A percentile compares a stretch with the other conserved stretches of the same genome.
Conservation (phyloP, 2,329 filamentous ascomycete species). For the Botrytis tulipae region DNA sequence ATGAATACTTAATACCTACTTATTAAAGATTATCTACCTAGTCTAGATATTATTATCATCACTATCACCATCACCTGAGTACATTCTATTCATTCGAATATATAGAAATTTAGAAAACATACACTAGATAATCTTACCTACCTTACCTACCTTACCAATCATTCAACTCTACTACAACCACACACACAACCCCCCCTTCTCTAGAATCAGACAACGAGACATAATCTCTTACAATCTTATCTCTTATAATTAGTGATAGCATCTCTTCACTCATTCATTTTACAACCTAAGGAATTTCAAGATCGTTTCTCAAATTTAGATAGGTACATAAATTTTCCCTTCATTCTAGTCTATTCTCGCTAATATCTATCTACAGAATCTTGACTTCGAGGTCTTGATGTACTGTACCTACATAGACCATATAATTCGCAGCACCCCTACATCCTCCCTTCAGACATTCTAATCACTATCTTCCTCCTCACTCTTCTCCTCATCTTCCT, state of each 20-base stretch:
- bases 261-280: background rate
- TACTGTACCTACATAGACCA: background rate
- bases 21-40: no score
- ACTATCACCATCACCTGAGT: no score
- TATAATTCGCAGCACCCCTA: background rate
- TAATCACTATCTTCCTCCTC: constrained; percentile 8
- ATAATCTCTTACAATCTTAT: background rate
- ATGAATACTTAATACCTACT: no score
- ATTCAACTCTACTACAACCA: no score
- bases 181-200: no score
- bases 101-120: no score
- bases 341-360: background rate
- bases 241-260: background rate
- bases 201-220: background rate
- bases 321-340: background rate
- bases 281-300: background rate
- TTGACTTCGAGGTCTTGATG: background rate
- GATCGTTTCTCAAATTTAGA: background rate
- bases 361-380: background rate
- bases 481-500: constrained; percentile 44
- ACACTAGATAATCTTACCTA: no score
- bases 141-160: no score
- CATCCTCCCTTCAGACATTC: background rate
- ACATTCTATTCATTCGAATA: no score
- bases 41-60: no score